Evolutionary conservation across 2,329 filamentous ascomycete genomes (phyloP), one percentile per base, ranked within the genome.

Genomic region (Ploettnerulaceae sp.): DNA sequence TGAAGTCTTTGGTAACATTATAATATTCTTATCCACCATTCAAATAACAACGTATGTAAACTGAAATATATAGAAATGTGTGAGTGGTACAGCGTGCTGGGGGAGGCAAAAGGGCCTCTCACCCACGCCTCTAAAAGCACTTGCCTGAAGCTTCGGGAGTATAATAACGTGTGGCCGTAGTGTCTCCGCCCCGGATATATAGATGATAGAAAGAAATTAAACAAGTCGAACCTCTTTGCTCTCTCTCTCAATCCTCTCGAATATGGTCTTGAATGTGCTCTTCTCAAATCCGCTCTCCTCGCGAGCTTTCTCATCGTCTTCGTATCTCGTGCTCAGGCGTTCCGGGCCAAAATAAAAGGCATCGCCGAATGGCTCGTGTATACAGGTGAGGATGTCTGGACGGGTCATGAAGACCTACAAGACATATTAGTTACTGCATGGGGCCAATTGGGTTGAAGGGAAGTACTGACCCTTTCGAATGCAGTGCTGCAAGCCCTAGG

Each of bases 341-440:
- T 98, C 93, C 5, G 91, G 90, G 42, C 93, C 91, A 64, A 85
- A 97, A 71, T 97, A 97, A 65, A 91, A 97, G 51, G 90, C 86
- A 69, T 97, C 93, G 44, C 91, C 91, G 68, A 97, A 97, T 4
- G 93, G 93, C 71, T 98, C 93, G 67, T 97, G 93, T 59, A 93
- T 75, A 65, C 88, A 95, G 60, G 84, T 75, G 49, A 97, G 77
- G 44, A 76, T 82, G 62, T 95, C 84, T 58, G 79, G 79, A 57
- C 89, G 85, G 59, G 90, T 95, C 91, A 97, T 96, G 68, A 98
- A 97, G 56, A 97, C 90, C 87, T 93, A n/a, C 7, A 32, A 15
- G 25, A 32, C 7, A 21, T 48, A 20, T 54, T 42, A 59, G 49
- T 25, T 17, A n/a, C n/a, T n/a, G n/a, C n/a, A 48, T 46, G 48